Conservation (phyloP, 2,329 filamentous ascomycete species). For the Ceratocystis harringtonii region DNA sequence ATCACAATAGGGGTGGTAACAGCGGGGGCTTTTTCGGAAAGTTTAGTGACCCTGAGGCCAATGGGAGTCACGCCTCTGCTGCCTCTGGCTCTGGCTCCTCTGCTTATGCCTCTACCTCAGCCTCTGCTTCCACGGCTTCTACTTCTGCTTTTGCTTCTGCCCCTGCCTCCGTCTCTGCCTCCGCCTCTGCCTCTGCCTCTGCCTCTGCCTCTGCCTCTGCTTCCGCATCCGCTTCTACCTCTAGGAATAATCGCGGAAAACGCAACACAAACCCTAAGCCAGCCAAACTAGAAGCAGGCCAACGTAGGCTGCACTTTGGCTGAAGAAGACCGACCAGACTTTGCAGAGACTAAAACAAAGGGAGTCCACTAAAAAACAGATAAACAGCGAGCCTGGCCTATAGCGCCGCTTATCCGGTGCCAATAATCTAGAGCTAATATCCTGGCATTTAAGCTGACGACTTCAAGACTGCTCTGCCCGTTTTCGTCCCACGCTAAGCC, state of each 20-base stretch:
- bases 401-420: too few species aligned
- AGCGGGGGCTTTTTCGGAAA: background rate
- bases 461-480: too few species aligned
- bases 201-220: background rate
- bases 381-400: too few species aligned
- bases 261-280: constrained; percentile 21
- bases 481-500: too few species aligned
- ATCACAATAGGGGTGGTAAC: background rate
- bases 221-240: background rate
- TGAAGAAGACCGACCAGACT: constrained; percentile 23
- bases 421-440: too few species aligned
- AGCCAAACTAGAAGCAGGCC: constrained; percentile 38
- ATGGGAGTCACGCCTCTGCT: background rate
- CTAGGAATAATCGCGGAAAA: constrained; percentile 22
- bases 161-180: background rate
- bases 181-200: background rate
- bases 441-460: too few species aligned
- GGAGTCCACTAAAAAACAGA: too few species aligned
- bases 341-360: background rate
- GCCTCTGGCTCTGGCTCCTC: background rate
- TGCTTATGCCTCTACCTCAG: background rate
- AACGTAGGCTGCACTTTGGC: constrained; percentile 46
- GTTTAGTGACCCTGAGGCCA: background rate
- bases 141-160: background rate
- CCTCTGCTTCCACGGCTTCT: too few species aligned